Conservation (phyloP, 1,139 yeast genomes). For the Candida pseudoviswanathii region DNA sequence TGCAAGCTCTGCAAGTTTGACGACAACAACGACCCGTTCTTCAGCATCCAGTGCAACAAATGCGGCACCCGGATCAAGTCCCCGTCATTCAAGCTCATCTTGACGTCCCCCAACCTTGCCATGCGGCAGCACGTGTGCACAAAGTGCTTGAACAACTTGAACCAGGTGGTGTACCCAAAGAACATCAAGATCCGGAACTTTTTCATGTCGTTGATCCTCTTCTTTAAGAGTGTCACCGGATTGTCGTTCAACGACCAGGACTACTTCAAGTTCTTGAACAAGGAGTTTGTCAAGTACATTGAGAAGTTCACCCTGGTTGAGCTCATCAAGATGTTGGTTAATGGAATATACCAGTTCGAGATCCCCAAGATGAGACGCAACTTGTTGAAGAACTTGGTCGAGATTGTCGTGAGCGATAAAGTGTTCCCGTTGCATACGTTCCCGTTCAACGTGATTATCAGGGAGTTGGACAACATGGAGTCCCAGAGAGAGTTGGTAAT, state of each 20-base stretch:
- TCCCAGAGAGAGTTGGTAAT: too few relatives aligned
- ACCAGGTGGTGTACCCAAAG: constrained; percentile 8
- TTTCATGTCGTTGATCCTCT: constrained; percentile 12
- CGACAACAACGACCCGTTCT: constrained; percentile 20
- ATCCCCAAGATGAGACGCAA: constrained; percentile 5
- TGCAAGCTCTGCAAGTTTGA: constrained; percentile 28
- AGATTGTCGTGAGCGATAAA: constrained; percentile 11
- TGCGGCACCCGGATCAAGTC: constrained; percentile 18
- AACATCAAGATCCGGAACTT: constrained; percentile 13
- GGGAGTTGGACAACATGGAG: constrained; percentile 3
- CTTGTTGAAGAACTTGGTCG: constrained; percentile 11
- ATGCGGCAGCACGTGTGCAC: constrained; percentile 10
- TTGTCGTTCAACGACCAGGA: constrained; percentile 10
- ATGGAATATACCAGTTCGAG: constrained; percentile 7
- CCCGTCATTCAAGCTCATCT: constrained; percentile 9
- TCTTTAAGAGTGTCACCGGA: neutral
- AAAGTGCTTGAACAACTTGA: constrained; percentile 11
- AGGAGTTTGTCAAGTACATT: constrained; percentile 9
- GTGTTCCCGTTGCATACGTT: constrained; percentile 21
- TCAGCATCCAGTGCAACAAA: constrained; percentile 22
- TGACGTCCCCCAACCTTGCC: constrained; percentile 12
- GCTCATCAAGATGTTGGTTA: constrained; percentile 7
- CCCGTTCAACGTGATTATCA: constrained; percentile 18
- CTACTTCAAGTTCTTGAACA: constrained; percentile 7
- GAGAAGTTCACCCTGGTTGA: constrained; percentile 7